Evolutionary conservation across 169 alveolate genomes (phyloP).

Genomic region (Plasmodium relictum): DNA sequence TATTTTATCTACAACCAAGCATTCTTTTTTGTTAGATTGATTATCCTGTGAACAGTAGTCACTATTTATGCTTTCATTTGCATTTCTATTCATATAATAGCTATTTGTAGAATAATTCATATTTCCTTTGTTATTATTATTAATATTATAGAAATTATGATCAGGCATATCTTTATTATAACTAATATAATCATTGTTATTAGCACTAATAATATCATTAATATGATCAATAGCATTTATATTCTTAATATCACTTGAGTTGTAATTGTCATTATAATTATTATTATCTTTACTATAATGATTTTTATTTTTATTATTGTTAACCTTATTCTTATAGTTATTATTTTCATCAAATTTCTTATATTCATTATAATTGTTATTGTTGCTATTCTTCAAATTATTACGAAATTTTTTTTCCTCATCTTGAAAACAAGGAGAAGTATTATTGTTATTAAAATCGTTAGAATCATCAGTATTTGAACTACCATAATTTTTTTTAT

Average conservation of each 20-base stretch:
- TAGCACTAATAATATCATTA: neutral
- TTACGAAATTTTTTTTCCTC: neutral
- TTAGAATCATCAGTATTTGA: neutral
- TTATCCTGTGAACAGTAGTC: neutral
- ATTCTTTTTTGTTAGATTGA: neutral
- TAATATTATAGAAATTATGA: neutral
- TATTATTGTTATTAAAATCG: neutral
- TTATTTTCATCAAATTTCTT: no score
- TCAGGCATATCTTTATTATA: neutral
- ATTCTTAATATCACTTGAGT: neutral
- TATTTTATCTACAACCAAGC: neutral
- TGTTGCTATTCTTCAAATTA: neutral
- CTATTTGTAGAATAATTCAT: neutral
- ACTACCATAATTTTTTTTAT: neutral
- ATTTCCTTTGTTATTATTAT: neutral
- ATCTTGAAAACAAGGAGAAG: neutral
- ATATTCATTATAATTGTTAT: no score
- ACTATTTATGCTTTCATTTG: neutral
- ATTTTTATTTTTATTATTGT: neutral
- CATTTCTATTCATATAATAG: neutral
- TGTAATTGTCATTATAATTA: neutral
- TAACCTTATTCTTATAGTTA: no score
- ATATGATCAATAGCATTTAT: neutral
- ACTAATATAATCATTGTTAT: neutral
- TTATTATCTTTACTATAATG: neutral